Conservation (phyloP, 2,329 filamentous ascomycete species). For the Podosphaera xanthii region DNA sequence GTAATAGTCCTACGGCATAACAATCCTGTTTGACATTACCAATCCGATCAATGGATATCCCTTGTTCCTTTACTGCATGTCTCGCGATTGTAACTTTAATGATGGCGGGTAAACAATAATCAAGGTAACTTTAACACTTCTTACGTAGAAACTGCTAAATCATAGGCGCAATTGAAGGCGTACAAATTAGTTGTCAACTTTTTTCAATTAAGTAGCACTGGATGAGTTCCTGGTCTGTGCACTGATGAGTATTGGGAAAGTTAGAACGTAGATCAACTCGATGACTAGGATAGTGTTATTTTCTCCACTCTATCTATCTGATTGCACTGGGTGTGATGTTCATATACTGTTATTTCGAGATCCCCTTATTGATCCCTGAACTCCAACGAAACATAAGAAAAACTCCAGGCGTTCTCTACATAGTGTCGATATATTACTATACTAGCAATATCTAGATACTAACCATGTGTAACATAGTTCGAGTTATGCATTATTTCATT, state of each 20-base stretch:
- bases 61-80: too few relatives aligned
- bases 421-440: too few relatives aligned
- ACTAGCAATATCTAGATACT: too few relatives aligned
- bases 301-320: neutral
- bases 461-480: too few relatives aligned
- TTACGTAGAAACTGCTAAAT: neutral
- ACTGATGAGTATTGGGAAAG: neutral
- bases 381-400: neutral
- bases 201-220: neutral
- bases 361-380: neutral
- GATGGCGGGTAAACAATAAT: too few relatives aligned
- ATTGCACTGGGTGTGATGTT: neutral
- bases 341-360: neutral
- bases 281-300: neutral
- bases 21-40: too few relatives aligned
- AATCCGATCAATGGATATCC: too few relatives aligned
- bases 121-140: too few relatives aligned
- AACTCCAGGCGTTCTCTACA: too few relatives aligned
- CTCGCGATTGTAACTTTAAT: too few relatives aligned
- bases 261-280: neutral
- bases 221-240: neutral
- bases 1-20: too few relatives aligned
- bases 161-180: neutral
- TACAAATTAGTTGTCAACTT: neutral
- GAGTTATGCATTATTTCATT: too few relatives aligned